phyloP scores from a whole-genome alignment of 192 early-diverging fungal genomes.

The Umbelopsis isabellina region DNA sequence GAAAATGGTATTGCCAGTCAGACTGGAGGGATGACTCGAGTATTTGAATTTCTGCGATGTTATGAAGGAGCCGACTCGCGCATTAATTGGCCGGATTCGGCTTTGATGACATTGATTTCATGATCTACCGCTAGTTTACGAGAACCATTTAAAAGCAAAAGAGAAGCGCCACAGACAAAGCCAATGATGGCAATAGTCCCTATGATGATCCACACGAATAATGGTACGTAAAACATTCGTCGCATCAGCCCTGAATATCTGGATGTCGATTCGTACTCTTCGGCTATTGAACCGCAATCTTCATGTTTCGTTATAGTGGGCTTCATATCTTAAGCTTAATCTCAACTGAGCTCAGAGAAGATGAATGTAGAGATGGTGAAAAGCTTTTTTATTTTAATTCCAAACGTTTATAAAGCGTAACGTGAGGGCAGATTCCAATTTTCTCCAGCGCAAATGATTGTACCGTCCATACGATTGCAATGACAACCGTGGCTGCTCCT shows the following conservation, averaged over 20 bases:
- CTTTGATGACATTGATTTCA: slow-evolving; percentile 10
- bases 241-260: not conserved
- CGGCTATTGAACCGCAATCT: slow-evolving; percentile 4
- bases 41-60: not conserved
- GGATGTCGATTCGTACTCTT: not conserved
- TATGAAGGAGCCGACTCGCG: not conserved
- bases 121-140: not conserved
- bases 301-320: not conserved
- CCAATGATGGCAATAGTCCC: not conserved
- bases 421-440: slow-evolving; percentile 6
- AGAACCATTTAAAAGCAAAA: slow-evolving; percentile 1
- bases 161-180: not conserved
- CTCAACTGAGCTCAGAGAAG: not conserved
- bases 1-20: not conserved
- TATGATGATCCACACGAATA: not conserved
- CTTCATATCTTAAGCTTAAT: not conserved
- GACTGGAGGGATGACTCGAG: not conserved
- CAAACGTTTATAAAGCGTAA: not conserved
- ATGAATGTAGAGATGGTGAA: not conserved
- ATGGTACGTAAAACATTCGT: not conserved
- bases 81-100: slow-evolving; percentile 3
- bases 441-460: not conserved
- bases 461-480: not conserved
- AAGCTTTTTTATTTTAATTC: slow-evolving; percentile 5
- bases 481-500: slow-evolving; percentile 1